Evolutionary conservation across 2,329 filamentous ascomycete genomes (phyloP), one percentile per base, ranked within the genome.

Genomic region (Onygena corvina): DNA sequence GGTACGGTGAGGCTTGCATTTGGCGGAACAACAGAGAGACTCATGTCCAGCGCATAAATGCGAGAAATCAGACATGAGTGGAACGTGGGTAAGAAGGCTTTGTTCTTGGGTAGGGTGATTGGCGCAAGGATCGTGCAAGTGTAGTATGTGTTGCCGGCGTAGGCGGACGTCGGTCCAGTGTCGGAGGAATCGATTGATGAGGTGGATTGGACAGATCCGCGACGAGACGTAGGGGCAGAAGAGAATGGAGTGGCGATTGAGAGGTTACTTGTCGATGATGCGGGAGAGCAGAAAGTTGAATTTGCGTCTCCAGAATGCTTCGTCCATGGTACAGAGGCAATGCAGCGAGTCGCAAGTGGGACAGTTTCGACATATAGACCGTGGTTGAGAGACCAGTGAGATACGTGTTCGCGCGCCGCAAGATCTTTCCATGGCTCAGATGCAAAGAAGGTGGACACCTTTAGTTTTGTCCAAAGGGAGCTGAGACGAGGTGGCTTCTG

Each of bases 11-110:
- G 59, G 35, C 71, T 64, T 47, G 68, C 62, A 42, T 70, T 63
- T 0, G 73, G 70, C 0, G 73, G 71, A 56, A 76, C 72, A 46
- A 77, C 71, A 2, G 74, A 71, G 18, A 86, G 63, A 11, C 70
- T 68, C 50, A 86, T 64, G 48, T 79, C 75, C 11, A 86, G 71
- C 3, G 69, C 63, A 61, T 86, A 86, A 14, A 72, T 66, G 47
- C 83, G 73, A n/a, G 77, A 79, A 38, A 79, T 67, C 48, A 85
- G 72, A 61, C 82, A 86, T 33, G 76, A 74, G 67, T 84, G 79
- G 66, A 86, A 86, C 2, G 80, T 81, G 1, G 82, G 83, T 16
- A 83, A 66, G 60, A 83, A 83, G 21, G 73, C 67, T 56, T 81
- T 83, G 53, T 68, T 58, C 7, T 53, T 59, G 2, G 82, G 81